Evolutionary conservation across 2,329 filamentous ascomycete genomes (phyloP).

Genomic region (Lasiodiplodia hormozganensis): DNA sequence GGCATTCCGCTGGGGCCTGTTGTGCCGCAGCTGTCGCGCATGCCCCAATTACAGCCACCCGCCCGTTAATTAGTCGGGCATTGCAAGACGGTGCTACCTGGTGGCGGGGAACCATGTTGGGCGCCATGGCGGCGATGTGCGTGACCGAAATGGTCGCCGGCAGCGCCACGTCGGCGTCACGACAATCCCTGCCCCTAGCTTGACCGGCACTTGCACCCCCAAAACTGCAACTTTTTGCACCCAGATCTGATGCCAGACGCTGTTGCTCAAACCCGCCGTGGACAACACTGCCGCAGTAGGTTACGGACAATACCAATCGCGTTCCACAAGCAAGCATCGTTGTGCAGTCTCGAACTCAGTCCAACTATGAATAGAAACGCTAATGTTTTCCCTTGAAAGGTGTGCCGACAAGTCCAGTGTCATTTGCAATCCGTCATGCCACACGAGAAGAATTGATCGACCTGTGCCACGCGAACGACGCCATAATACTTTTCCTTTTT

Average conservation of each 20-base stretch:
- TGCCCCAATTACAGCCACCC: too few species aligned
- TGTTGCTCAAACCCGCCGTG: neutral
- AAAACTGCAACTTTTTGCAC: neutral
- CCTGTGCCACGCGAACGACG: too few species aligned
- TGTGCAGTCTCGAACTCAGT: too few species aligned
- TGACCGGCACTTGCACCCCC: neutral
- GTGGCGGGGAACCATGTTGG: slow-evolving; percentile 5
- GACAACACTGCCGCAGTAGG: neutral
- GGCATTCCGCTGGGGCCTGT: slow-evolving; percentile 7
- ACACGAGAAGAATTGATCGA: too few species aligned
- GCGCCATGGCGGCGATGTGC: neutral
- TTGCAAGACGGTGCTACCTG: neutral
- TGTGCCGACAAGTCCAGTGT: too few species aligned
- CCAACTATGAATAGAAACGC: too few species aligned
- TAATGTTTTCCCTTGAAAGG: too few species aligned
- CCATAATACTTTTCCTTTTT: too few species aligned
- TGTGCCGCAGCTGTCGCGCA: slow-evolving; percentile 1
- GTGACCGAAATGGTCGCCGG: slow-evolving; percentile 1
- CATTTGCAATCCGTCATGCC: too few species aligned
- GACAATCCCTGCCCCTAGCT: neutral
- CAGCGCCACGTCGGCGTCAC: slow-evolving; percentile 15
- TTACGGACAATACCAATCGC: neutral
- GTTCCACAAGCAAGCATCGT: too few species aligned
- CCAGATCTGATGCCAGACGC: too few species aligned
- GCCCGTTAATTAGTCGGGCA: neutral